Conservation (phyloP, 2,329 filamentous ascomycete genomes). For the Colletotrichum sp. region DNA sequence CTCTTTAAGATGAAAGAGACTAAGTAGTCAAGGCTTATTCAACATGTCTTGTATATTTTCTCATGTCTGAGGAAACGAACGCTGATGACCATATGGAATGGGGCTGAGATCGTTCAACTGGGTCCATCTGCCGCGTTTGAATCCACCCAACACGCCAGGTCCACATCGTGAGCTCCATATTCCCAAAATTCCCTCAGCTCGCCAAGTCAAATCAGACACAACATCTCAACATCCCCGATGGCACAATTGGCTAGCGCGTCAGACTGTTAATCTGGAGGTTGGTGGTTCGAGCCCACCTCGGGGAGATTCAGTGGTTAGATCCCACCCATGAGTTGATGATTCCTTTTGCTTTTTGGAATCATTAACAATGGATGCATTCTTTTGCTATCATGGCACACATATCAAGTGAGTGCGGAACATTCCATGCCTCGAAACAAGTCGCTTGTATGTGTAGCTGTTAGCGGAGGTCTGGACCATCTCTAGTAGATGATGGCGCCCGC, state of each 20-base stretch:
- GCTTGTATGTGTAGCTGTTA: background rate
- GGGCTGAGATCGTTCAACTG: background rate
- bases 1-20: background rate
- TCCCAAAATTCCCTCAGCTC: background rate
- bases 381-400: background rate
- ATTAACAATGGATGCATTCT: background rate
- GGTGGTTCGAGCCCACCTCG: conserved; percentile 22
- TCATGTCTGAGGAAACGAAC: background rate
- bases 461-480: background rate
- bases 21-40: background rate
- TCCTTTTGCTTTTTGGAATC: background rate
- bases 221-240: conserved; percentile 16
- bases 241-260: conserved; percentile 22
- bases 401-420: background rate
- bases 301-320: conserved; percentile 11
- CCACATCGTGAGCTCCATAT: conserved; percentile 7
- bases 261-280: conserved; percentile 22
- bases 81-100: background rate
- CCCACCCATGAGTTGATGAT: background rate
- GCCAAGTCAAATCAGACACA: background rate
- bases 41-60: background rate
- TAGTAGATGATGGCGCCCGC: background rate
- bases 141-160: background rate
- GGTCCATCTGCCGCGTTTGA: background rate
- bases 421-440: background rate